Base-by-base conservation (phyloP, 139 green algal species). In the Parachlorella kessleri region DNA sequence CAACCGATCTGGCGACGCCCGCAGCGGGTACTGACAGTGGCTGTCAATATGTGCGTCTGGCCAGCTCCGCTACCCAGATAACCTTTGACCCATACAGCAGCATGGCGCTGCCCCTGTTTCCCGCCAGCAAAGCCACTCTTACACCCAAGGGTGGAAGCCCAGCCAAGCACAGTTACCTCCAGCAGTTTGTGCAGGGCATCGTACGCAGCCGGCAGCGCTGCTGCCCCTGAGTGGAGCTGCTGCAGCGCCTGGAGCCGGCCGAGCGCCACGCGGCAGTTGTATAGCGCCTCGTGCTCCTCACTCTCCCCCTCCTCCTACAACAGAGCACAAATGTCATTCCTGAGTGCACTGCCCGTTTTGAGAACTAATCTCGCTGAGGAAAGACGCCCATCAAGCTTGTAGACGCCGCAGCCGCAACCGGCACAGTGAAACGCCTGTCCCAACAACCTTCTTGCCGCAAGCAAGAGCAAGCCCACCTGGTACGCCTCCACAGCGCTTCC, bases 181-280 rank as follows among this genome's bases (percentile, higher is more conserved):
- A 81, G 53, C 30, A 70, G 53, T 4, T 3, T 6, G 30, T 48
- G 6, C n/a, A 81, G 54, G 2, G 33, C 67, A 5, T 81, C 68
- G 2, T 76, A 71, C 53, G 76, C 53, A 42, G 64, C 76, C 66
- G 55, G 66, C 28, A 37, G 39, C 3, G 63, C 41, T 21, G 42
- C 53, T 21, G 66, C 68, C 18, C 26, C 66, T n/a, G 30, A 35
- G 14, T 37, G 23, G 38, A 71, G 54, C 54, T n/a, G 18, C n/a
- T 73, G 76, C 68, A 81, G 38, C 14, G 76, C 76, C 14, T 42
- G 53, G 36, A 81, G 76, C 6, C 68, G 67, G 6, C 24, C 38
- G 32, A 76, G 68, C 6, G 68, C 66, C 7, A 66, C 67, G 14
- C 76, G 48, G 6, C 59, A 67, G 7, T 81, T 67, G 24, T 64